phyloP scores from a whole-genome alignment of 306 rosid species.

The Acacia confusa region DNA sequence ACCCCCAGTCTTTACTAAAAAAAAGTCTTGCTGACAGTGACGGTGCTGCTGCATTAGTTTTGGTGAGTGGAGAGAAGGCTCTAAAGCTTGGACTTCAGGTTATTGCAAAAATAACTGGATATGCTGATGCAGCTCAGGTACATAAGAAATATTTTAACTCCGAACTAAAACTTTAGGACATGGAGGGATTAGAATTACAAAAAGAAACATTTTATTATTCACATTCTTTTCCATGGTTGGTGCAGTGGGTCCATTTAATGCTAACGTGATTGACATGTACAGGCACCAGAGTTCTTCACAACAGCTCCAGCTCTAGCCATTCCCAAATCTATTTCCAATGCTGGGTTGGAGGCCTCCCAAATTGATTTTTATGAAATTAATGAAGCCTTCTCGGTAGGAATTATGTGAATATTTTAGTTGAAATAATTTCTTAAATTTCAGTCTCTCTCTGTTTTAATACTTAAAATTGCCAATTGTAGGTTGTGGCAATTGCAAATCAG shows the following conservation, averaged over 20 bases:
- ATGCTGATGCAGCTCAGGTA: conserved; percentile 99
- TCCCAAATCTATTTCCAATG: conserved; percentile 86
- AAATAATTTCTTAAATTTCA: conserved; percentile 22
- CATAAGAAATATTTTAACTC: conserved; percentile 22
- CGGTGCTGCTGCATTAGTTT: conserved; percentile 96
- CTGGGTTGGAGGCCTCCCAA: conserved; percentile 80
- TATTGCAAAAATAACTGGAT: conserved; percentile 90
- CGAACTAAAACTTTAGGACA: conserved; percentile 11
- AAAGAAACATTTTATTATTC: background rate
- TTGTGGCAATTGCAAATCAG: conserved; percentile 97
- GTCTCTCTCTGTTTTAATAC: conserved; percentile 21
- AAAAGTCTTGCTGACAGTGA: conserved; percentile 56
- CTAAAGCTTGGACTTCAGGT: conserved; percentile 84
- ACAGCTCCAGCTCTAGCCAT: conserved; percentile 97
- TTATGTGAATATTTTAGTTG: background rate
- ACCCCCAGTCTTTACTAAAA: conserved; percentile 23
- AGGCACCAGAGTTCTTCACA: conserved; percentile 97
- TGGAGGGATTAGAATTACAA: conserved; percentile 25
- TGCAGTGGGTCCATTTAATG: conserved; percentile 16
- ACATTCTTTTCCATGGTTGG: conserved; percentile 1
- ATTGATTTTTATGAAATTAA: conserved; percentile 91
- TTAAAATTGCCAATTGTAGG: conserved; percentile 47
- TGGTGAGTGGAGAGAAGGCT: conserved; percentile 92
- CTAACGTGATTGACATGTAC: conserved; percentile 38
- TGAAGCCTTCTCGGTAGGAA: conserved; percentile 93